Conservation (phyloP, 371 early-diverging fungal genomes). For the Mucor indicus region DNA sequence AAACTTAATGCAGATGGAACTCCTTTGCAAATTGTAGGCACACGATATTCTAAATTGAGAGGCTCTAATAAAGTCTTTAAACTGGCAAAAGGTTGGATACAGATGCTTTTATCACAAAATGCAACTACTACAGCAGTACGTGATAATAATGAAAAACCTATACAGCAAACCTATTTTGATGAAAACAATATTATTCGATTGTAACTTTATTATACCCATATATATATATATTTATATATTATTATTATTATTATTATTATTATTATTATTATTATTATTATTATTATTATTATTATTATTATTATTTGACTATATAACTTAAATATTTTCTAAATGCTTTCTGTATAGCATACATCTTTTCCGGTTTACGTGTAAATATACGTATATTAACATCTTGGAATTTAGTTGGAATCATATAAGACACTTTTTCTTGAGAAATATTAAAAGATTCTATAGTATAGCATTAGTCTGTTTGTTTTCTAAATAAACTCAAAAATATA, state of each 20-base stretch:
- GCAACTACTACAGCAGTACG: no score
- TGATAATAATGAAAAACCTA: no score
- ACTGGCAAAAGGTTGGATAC: conserved; percentile 46
- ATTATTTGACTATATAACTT: conserved; percentile 2
- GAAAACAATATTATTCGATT: no score
- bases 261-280: no score
- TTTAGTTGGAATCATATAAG: conserved; percentile 67
- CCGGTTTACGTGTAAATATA: conserved; percentile 60
- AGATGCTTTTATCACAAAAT: conserved; percentile 18
- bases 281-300: no score
- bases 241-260: no score
- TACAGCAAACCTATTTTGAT: no score
- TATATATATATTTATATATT: no score
- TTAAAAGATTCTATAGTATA: conserved; percentile 50
- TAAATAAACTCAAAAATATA: background rate
- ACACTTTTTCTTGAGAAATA: conserved; percentile 68
- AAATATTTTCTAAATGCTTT: conserved; percentile 49
- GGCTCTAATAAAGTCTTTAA: conserved; percentile 45
- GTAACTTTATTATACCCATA: no score
- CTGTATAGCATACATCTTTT: conserved; percentile 59
- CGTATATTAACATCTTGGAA: conserved; percentile 72
- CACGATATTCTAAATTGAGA: conserved; percentile 32
- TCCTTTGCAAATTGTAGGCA: conserved; percentile 23
- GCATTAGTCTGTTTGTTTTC: background rate
- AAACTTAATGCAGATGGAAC: conserved; percentile 11